Base-by-base conservation (phyloP, 768 basidiomycete genomes). In the Leccinum boreale region DNA sequence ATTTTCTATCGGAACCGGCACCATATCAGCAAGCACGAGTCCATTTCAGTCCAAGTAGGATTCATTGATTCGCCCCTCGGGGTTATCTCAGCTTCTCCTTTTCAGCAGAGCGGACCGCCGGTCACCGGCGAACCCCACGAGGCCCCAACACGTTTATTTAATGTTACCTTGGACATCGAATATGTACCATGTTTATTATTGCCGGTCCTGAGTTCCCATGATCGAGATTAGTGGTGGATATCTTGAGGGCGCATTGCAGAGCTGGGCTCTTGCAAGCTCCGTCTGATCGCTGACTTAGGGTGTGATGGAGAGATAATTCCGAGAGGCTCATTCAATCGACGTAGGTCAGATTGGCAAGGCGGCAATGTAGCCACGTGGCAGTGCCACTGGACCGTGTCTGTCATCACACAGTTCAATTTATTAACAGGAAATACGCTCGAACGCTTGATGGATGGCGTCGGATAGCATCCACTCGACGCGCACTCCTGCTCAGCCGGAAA, bases 81-180 rank as follows among this genome's bases (percentile, higher is more conserved):
- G 68, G 60, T 70, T 67, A 73, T 64, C 71, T 67, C 47, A 24
- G 24, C 53, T 60, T 62, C 50, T 57, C 39, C 53, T 57, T 51
- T 66, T 57, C 62, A 62, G 58, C 57, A 45, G 49, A 65, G 50
- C 52, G 47, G 62, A 58, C 70, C 60, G 51, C 58, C 56, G 61
- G 62, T 70, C 65, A 28, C 57, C 57, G 60, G 62, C 68, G 65
- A 36, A 54, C 50, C 62, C 63, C 69, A 67, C 65, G 71, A 66
- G 67, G 71, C 70, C 57, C 46, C 57, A 52, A 72, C 72, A 72
- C 64, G 70, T 68, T 73, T 66, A 56, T 64, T 73, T 72, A 60
- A 72, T 71, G 53, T 59, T 49, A 59, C 39, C 58, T 57, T 57
- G 66, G 60, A 55, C 58, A 59, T 63, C 49, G 52, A 61, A 61